Evolutionary conservation across 2,329 filamentous ascomycete species (phyloP), one percentile per base, ranked within the genome.

Genomic region (Chrysoporthe deuterocubensis): DNA sequence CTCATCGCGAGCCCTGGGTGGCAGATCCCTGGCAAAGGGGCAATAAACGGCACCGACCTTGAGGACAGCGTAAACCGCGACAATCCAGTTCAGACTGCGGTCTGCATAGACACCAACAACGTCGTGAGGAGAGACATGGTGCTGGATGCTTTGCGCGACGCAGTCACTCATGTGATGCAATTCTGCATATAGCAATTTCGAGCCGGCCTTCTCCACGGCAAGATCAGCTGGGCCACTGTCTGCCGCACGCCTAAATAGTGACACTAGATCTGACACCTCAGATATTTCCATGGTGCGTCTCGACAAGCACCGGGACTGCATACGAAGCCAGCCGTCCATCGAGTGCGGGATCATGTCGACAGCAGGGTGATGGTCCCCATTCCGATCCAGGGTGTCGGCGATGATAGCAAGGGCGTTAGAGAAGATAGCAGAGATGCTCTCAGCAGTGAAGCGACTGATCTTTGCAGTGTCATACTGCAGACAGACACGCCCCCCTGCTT

Each of bases 101-200:
- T 81, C 78, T 3, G 77, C 73, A 61, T 77, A 70, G 3, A 80
- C 74, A 54, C 73, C 74, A 0, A 81, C 76, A 14, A 77, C 71
- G 4, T 79, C 76, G 7, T 18, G 2, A 18, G 43, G 43, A 46
- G 43, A 46, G 14, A 46, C 43, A 2, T 18, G 14, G 43, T 46
- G 43, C 43, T 18, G 43, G 14, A 46, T 46, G 9, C 14, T 5
- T 18, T 16, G 14, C 14, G 43, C 43, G 3, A 46, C 14, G 14
- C 43, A 46, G 43, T 46, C 43, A 18, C 43, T 46, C 43, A 46
- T 13, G 43, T 6, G 43, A 18, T 46, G 14, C 43, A 46, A 46
- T 4, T 18, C 14, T 46, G 43, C 43, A 18, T 46, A 46, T 46
- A 16, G 14, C 43, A 46, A 16, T 3, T 11, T 3, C 43, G 43